Evolutionary conservation across 345 rosid species (phyloP), one percentile per base, ranked within the genome.

Genomic region (Litchi chinensis): DNA sequence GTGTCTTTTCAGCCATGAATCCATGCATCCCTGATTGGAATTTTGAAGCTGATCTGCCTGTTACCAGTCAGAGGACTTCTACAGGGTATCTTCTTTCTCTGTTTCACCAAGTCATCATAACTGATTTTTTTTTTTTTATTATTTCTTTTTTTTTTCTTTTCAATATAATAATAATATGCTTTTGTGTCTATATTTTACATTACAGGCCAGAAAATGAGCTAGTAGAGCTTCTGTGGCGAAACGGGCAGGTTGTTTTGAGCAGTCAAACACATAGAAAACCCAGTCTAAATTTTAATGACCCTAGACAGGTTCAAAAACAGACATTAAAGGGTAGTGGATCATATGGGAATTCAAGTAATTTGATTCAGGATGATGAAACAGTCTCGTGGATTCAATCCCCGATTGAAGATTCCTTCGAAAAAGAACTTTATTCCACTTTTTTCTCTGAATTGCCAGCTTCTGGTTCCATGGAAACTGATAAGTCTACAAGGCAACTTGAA

Each of bases 201-300:
- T 77, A 56, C 87, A 92, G 97, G 76, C 80, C 84, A 73, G 85
- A 88, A 48, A 80, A 83, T 80, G 93, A 91, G 77, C 83, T 92
- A 40, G 91, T 86, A 70, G 97, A 92, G 88, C 83, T 92, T 65
- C 28, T 90, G 77, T 92, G 95, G 95, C 80, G 78, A 78, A 88
- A 90, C 79, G 97, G 95, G 63, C 87, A 87, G 70, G 88, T 92
- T 18, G 92, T 92, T 80, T 64, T 88, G 72, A 84, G 84, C 52
- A 90, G 88, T 84, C 97, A 91, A 80, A 83, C 86, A 12, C 89
- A 84, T 1, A 85, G 88, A 74, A 86, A 79, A 69, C 86, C 78
- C 5, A 28, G 73, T 66, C 69, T 80, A n/a, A 72, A 65, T 48
- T 65, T 64, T 70, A 59, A 37, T 60, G 87, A 82, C 6, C 26